Base-by-base conservation (phyloP, 768 basidiomycete genomes). In the Mycena maculata region DNA sequence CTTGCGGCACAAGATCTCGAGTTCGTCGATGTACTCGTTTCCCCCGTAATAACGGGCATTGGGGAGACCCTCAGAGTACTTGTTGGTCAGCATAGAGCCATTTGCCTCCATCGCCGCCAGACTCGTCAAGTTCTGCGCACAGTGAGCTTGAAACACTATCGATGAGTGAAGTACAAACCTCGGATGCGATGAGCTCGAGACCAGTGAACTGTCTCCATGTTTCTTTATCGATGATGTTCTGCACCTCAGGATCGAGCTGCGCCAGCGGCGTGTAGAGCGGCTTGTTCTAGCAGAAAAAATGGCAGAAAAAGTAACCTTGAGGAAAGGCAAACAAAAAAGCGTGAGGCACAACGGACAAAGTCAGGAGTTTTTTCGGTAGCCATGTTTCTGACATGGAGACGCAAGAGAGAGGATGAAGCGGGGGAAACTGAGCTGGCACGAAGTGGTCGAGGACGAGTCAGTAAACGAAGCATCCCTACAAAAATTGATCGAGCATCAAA, bases 51-150 rank as follows among this genome's bases (percentile, higher is more conserved):
- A 98, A 64, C 96, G 91, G 48, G 96, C 96, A 60, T 88, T 90
- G n/a, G 98, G 98, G 52, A 99, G 94, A 85, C 98, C 98, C 82
- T 99, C 98, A 23, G 98, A 99, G 86, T 98, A 98, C 83, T 98
- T 99, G 90, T 98, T 98, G 78, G 97, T 98, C 77, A 99, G 80
- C 78, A 99, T 96, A 60, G 97, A 98, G 54, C 98, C 98, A 81
- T 98, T 98, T 70, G 96, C 97, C 82, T 99, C 94, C 92, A 99
- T 96, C 57, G 94, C 91, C 27, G 97, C 95, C 74, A 89, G 87
- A 74, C 95, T 95, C 65, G 98, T 99, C 86, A 99, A 83, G 85
- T 99, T 99, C 97, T 97, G 69, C 20, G 28, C 4, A 39, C 31
- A 23, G 57, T 71, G 31, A 60, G 60, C 63, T 65, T 53, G 39